These are phyloP conservation scores for Penicillium sp. DNA, from an alignment of 2,329 filamentous ascomycete genomes.

Conservation along the genomic window DNA sequence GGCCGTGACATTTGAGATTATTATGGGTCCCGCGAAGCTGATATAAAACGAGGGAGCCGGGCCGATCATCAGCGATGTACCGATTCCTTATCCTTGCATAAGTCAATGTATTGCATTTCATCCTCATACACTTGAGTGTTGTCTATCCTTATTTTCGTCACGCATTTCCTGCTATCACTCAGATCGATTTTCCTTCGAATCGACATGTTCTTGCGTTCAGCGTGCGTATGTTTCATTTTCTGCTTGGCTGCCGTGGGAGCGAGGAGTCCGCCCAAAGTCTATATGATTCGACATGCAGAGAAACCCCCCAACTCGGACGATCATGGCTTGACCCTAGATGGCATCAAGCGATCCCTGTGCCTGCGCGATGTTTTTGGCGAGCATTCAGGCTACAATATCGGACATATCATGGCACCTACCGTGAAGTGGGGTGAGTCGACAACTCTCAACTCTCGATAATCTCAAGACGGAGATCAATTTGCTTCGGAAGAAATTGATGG, in stretches of 20 bases:
- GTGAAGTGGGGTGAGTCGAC: conserved; percentile 25
- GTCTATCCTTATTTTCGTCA: not conserved
- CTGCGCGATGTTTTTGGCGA: conserved; percentile 31
- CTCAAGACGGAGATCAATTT: not conserved
- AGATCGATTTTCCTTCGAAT: not conserved
- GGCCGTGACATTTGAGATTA: not conserved
- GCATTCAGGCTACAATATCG: conserved; percentile 28
- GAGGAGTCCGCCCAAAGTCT: conserved; percentile 26
- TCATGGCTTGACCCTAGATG: conserved; percentile 28
- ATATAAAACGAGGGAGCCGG: conserved; percentile 4
- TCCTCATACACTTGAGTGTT: not conserved
- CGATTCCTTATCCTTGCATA: not conserved
- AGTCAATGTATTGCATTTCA: not conserved
- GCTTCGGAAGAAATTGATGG: not conserved
- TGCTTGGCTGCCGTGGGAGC: conserved; percentile 6
- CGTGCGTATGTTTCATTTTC: not conserved
- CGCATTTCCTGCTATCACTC: not conserved
- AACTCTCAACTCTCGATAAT: not conserved
- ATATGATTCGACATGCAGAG: conserved; percentile 36
- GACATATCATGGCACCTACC: conserved; percentile 32
- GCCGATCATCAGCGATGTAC: not conserved
- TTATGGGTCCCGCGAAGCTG: not conserved
- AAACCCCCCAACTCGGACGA: conserved; percentile 28
- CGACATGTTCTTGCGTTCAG: conserved; percentile 8
- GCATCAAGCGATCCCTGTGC: conserved; percentile 31